These are phyloP conservation scores for Chaetomiaceae sp. DNA, from an alignment of 2,329 filamentous ascomycete species.

Conservation along the genomic window DNA sequence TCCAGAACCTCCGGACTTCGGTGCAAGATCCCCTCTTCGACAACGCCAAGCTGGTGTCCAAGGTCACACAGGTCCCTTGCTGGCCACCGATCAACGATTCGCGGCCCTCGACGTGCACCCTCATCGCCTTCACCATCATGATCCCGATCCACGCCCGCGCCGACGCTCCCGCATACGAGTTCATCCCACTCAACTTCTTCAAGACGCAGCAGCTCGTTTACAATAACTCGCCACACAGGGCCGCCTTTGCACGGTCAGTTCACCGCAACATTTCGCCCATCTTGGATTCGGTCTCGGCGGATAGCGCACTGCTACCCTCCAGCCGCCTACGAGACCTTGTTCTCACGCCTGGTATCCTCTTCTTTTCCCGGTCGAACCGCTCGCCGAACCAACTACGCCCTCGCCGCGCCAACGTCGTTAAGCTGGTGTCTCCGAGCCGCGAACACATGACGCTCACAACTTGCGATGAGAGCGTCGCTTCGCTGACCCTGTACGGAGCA, in stretches of 20 bases:
- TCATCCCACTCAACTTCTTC: conserved; percentile 61
- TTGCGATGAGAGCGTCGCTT: conserved; percentile 13
- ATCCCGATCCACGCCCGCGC: conserved; percentile 56
- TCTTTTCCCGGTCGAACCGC: background rate
- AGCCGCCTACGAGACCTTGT: conserved; percentile 8
- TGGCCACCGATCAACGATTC: conserved; percentile 17
- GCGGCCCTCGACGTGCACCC: conserved; percentile 27
- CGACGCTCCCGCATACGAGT: conserved; percentile 49
- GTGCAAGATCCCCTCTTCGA: conserved; percentile 40
- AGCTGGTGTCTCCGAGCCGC: conserved; percentile 17
- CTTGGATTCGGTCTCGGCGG: conserved; percentile 33
- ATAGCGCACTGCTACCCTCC: conserved; percentile 17
- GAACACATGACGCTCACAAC: conserved; percentile 16
- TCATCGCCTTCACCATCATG: conserved; percentile 57
- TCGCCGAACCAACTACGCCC: background rate
- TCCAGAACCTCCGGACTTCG: conserved; percentile 35
- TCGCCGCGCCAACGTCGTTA: conserved; percentile 2
- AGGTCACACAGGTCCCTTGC: conserved; percentile 39
- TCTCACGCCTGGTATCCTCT: background rate
- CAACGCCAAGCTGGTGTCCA: conserved; percentile 38
- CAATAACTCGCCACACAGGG: conserved; percentile 49
- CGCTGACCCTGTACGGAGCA: conserved; percentile 3
- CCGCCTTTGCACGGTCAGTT: conserved; percentile 56
- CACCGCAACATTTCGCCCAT: conserved; percentile 57
- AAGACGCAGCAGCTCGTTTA: conserved; percentile 61